Base-by-base conservation (phyloP, 768 basidiomycete genomes). In the Coprinopsis cinerea region DNA sequence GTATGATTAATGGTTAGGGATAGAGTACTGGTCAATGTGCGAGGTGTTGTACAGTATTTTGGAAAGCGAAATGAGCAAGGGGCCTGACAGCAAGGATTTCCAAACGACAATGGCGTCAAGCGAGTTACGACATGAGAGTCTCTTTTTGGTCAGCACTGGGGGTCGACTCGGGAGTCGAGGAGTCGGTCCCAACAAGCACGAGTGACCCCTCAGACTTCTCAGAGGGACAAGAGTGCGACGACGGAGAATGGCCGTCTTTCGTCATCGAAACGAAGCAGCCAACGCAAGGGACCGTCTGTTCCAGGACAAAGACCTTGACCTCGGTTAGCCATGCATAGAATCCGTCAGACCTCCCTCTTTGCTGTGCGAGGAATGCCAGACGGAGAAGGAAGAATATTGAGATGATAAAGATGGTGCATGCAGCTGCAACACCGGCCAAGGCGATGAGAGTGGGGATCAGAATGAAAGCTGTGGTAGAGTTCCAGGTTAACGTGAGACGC, bases 351-450 rank as follows among this genome's bases (percentile, higher is more conserved):
- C 9, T 15, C 15, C 30, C 30, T 32, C 15, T 15, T 32, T 32
- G 30, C 9, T 15, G 30, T 7, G 15, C 30, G 30, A 7, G 30
- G 30, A 32, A 7, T 7, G 30, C 30, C 9, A 32, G 30, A 15
- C 30, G 30, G 30, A 32, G 30, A 15, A 32, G 9, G 30, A 32
- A 15, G 30, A 32, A 32, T 7, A 15, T 32, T 15, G 30, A 32
- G 15, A 32, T 15, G 30, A 32, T 32, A 7, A 15, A 7, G 15
- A 32, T 32, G 7, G 15, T 32, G 7, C 30, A 7, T 15, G 30
- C 30, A 32, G 30, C 30, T 32, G 42, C 13, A 59, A 55, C 43
- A 56, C 51, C 43, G 44, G 65, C 50, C 27, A 68, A 51, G 20
- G 27, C 10, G 3, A 17, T 3, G 25, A 41, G 25, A 18, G 36